These are phyloP conservation scores for Camillea tinctor DNA, from an alignment of 2,329 filamentous ascomycete genomes.

Conservation along the genomic window DNA sequence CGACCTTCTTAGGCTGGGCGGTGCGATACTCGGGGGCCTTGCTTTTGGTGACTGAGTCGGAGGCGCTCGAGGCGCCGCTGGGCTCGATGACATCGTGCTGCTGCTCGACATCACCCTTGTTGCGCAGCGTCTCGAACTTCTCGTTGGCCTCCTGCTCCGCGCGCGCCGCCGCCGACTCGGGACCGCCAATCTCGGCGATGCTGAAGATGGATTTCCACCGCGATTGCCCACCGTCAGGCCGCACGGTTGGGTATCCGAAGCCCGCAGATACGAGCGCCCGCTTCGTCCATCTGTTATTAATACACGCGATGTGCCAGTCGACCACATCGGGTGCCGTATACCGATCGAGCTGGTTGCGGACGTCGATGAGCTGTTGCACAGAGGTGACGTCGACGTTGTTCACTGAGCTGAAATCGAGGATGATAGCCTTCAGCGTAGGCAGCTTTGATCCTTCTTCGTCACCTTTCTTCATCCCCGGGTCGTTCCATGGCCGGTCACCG, in stretches of 20 bases:
- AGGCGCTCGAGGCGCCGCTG: slow-evolving; percentile 23
- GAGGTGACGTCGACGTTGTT: slow-evolving; percentile 94
- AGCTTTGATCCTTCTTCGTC: slow-evolving; percentile 48
- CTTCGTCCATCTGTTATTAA: slow-evolving; percentile 94
- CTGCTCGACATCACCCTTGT: slow-evolving; percentile 16
- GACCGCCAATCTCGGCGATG: slow-evolving; percentile 80
- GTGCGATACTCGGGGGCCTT: slow-evolving; percentile 33
- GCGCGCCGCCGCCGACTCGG: slow-evolving; percentile 64
- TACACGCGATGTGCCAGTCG: slow-evolving; percentile 94
- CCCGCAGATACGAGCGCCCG: slow-evolving; percentile 82
- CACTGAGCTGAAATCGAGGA: slow-evolving; percentile 90
- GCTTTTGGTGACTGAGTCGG: slow-evolving; percentile 19
- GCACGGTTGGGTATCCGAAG: slow-evolving; percentile 75
- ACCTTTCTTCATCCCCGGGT: slow-evolving; percentile 68
- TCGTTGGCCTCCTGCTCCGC: slow-evolving; percentile 66
- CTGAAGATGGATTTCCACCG: slow-evolving; percentile 96
- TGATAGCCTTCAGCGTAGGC: slow-evolving; percentile 80
- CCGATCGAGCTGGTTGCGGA: slow-evolving; percentile 87
- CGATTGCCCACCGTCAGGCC: slow-evolving; percentile 50
- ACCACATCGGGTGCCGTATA: slow-evolving; percentile 79
- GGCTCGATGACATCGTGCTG: slow-evolving; percentile 26
- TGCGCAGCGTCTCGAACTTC: slow-evolving; percentile 29
- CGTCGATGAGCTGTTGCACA: slow-evolving; percentile 87
- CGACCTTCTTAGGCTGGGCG: slow-evolving; percentile 52
- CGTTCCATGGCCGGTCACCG: slow-evolving; percentile 92